Evolutionary conservation across 805 yeast genomes (phyloP).

Genomic region (Candida anglica): DNA sequence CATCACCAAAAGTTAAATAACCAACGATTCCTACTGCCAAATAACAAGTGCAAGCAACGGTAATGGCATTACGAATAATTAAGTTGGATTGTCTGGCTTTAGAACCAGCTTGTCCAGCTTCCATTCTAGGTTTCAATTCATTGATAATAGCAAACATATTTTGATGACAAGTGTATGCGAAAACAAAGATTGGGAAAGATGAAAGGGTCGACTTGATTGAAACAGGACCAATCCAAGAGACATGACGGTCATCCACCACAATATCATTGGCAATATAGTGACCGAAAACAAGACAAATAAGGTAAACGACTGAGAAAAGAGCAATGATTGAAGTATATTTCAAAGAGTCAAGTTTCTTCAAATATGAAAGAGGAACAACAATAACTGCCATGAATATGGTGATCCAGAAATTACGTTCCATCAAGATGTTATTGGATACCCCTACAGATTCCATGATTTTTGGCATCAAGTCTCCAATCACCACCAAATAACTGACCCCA

Average conservation of each 20-base stretch:
- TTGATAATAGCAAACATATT: constrained; percentile 74
- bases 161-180: constrained; percentile 81
- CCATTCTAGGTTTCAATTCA: constrained; percentile 47
- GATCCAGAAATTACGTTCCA: constrained; percentile 51
- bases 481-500: constrained; percentile 63
- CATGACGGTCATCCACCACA: constrained; percentile 10
- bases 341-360: constrained; percentile 63
- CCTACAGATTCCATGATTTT: constrained; percentile 40
- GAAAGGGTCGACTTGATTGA: constrained; percentile 40
- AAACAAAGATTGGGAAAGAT: constrained; percentile 69
- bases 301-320: constrained; percentile 59
- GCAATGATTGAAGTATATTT: constrained; percentile 72
- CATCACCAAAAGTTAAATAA: constrained; percentile 68
- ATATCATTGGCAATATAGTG: constrained; percentile 37
- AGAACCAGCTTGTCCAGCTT: constrained; percentile 30
- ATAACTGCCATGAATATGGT: constrained; percentile 45
- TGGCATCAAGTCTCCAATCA: constrained; percentile 77
- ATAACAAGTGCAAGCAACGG: constrained; percentile 55
- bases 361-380: constrained; percentile 59
- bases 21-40: constrained; percentile 64
- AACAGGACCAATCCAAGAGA: constrained; percentile 38
- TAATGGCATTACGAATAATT: constrained; percentile 49
- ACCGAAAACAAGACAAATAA: constrained; percentile 51
- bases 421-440: constrained; percentile 16
- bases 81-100: constrained; percentile 47